Percentiles rank a stretch among this genome's conserved stretches.
Conservation (phyloP, 2,329 filamentous ascomycete genomes). For the Neopestalotiopsis sp. region DNA sequence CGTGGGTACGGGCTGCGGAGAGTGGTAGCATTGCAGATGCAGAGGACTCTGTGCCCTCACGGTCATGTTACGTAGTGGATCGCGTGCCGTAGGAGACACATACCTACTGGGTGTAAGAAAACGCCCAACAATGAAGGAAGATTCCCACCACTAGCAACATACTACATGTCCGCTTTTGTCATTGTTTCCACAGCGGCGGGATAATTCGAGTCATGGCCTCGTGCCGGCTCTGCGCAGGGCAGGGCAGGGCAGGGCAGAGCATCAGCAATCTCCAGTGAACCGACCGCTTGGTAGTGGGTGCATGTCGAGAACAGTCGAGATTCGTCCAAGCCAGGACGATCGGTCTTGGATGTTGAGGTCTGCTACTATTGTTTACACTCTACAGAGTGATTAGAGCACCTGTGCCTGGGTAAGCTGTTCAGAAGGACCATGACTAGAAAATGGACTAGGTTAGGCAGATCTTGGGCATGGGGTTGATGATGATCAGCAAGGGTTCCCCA, state of each 20-base stretch:
- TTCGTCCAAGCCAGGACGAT: too few relatives aligned
- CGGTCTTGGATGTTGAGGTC: not conserved
- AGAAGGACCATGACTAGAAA: not conserved
- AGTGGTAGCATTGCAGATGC: constrained; percentile 13
- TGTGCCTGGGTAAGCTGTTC: not conserved
- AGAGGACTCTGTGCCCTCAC: not conserved
- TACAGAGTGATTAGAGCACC: too few relatives aligned
- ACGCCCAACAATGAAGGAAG: not conserved
- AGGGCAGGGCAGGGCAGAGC: too few relatives aligned
- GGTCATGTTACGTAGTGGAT: constrained; percentile 2
- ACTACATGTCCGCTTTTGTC: not conserved
- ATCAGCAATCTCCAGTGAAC: not conserved
- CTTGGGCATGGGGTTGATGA: not conserved
- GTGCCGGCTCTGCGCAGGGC: not conserved
- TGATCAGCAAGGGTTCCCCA: constrained; percentile 12
- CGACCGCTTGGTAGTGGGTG: not conserved
- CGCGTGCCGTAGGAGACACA: not conserved
- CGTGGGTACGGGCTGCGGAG: constrained; percentile 15
- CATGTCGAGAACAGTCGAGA: not conserved
- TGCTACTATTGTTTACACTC: not conserved
- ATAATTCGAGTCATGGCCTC: not conserved
- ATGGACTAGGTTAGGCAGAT: not conserved
- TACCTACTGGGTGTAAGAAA: not conserved
- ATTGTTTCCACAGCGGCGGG: not conserved
- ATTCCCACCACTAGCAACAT: not conserved